phyloP scores from a whole-genome alignment of 2,329 filamentous ascomycete genomes.

The Fusarium cicatricum region DNA sequence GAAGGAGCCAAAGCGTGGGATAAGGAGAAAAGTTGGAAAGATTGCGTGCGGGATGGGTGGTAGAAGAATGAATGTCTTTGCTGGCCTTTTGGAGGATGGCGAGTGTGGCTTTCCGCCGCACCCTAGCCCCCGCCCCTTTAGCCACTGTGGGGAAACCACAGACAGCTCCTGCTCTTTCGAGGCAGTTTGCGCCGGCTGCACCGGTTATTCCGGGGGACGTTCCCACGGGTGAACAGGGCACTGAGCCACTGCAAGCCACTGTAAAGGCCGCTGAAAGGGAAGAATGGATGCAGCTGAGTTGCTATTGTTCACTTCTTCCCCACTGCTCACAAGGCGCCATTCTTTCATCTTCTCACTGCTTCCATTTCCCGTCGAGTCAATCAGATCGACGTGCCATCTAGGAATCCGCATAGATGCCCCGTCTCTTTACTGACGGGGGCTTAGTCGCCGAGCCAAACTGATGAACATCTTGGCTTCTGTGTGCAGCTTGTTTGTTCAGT shows the following conservation, averaged over 20 bases:
- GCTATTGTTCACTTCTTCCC: slow-evolving; percentile 4
- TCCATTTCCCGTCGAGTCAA: slow-evolving; percentile 23
- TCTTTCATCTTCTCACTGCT: slow-evolving; percentile 30
- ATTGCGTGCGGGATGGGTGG: slow-evolving; percentile 28
- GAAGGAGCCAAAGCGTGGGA: slow-evolving; percentile 18
- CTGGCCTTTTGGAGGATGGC: slow-evolving; percentile 41
- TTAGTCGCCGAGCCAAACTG: background rate
- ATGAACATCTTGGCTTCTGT: background rate
- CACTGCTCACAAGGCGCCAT: slow-evolving; percentile 28
- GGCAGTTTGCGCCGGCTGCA: slow-evolving; percentile 1
- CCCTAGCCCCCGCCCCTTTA: slow-evolving; percentile 32
- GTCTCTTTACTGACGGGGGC: background rate
- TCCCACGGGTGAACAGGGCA: slow-evolving; percentile 1
- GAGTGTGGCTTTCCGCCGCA: slow-evolving; percentile 30
- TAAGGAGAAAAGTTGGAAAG: slow-evolving; percentile 22
- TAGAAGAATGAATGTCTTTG: slow-evolving; percentile 34
- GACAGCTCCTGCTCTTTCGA: slow-evolving; percentile 10
- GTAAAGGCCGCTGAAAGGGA: background rate
- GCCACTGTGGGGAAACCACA: slow-evolving; percentile 30
- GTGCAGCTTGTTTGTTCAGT: too few species aligned
- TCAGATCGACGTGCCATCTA: slow-evolving; percentile 13
- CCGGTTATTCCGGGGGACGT: slow-evolving; percentile 33
- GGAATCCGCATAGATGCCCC: background rate
- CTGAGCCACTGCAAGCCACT: slow-evolving; percentile 14
- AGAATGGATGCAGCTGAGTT: background rate